Evolutionary conservation across 768 basidiomycete species (phyloP), one percentile per base, ranked within the genome.

Genomic region (Trametopsis cervina): DNA sequence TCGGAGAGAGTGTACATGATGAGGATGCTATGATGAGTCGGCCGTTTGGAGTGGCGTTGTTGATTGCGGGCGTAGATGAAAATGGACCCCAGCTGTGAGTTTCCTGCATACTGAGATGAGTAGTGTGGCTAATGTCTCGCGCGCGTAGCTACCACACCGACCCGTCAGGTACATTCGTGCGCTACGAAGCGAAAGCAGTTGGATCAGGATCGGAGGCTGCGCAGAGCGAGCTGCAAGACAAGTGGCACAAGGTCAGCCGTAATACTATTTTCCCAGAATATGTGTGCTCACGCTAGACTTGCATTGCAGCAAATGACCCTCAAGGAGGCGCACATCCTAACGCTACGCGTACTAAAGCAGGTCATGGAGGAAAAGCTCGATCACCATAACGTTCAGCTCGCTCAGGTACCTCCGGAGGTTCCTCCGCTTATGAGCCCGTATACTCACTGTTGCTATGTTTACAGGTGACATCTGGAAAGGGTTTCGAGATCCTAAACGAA

Each of bases 351-450:
- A 40, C 72, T 98, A 53, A 98, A 99, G 71, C 93, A 98, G 70
- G 96, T 98, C 38, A 99, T 98, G 96, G 96, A 98, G 66, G 96
- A 98, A 71, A 97, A 96, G 66, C 78, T 99, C 37, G 95, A 98
- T 68, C 90, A 96, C 58, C 94, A 97, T 71, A 98, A 99, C 57
- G 94, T 98, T 21, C 94, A 98, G 66, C 75, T 99, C 12, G 93
- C 95, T 44, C 92, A 94, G 76, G 94, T 66, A 10, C n/a, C 46
- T 17, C 9, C 15, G 40, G 25, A 43, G 33, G 27, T 40, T 24
- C 43, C 9, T 29, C 4, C 13, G 1, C 17, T n/a, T 25, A 18
- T 44, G 47, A 15, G 38, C 49, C 25, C 24, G 18, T 48, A 22
- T 47, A 23, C n/a, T n/a, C n/a, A 7, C 15, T 33, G 29, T 27